A percentile compares a stretch with the other conserved stretches of the same genome.
Evolutionary conservation across 1,284 basidiomycete species (phyloP).

Genomic region (Pterula multifida): DNA sequence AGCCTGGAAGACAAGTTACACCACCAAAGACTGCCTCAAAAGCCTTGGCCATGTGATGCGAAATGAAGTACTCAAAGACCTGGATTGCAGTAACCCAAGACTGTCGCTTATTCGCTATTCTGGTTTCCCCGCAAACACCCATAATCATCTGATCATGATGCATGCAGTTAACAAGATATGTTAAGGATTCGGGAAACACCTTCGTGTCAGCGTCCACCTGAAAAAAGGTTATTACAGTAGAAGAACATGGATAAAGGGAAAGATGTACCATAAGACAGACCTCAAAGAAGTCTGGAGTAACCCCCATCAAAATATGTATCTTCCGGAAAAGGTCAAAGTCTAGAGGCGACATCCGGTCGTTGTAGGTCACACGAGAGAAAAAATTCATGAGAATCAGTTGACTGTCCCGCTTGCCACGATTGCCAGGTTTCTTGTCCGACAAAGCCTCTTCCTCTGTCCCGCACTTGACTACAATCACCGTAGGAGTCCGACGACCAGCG

Average conservation of each 20-base stretch:
- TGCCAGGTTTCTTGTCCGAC: slow-evolving; percentile 88
- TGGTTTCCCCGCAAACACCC: slow-evolving; percentile 98
- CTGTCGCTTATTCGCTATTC: slow-evolving; percentile 95
- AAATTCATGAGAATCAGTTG: slow-evolving; percentile 99
- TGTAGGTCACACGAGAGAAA: slow-evolving; percentile 97
- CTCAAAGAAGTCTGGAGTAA: slow-evolving; percentile 99
- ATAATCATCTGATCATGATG: slow-evolving; percentile 97
- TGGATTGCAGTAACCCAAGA: slow-evolving; percentile 99
- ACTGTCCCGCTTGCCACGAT: slow-evolving; percentile 97
- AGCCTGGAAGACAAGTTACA: slow-evolving; percentile 97
- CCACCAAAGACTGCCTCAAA: slow-evolving; percentile 99
- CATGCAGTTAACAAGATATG: slow-evolving; percentile 91
- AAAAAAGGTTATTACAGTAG: slow-evolving; percentile 9
- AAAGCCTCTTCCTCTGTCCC: slow-evolving; percentile 78
- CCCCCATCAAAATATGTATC: slow-evolving; percentile 92
- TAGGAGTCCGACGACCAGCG: slow-evolving; percentile 84
- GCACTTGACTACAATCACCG: slow-evolving; percentile 95
- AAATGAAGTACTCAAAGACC: slow-evolving; percentile 98
- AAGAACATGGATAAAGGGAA: slow-evolving; percentile 11
- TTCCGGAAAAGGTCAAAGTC: slow-evolving; percentile 99
- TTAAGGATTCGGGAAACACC: slow-evolving; percentile 79
- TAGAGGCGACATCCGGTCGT: slow-evolving; percentile 95
- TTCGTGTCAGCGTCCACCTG: slow-evolving; percentile 98
- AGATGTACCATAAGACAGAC: slow-evolving; percentile 80
- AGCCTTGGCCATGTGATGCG: slow-evolving; percentile 94